phyloP scores from a whole-genome alignment of 371 early-diverging fungal genomes.

The Nematocida ausubeli region DNA sequence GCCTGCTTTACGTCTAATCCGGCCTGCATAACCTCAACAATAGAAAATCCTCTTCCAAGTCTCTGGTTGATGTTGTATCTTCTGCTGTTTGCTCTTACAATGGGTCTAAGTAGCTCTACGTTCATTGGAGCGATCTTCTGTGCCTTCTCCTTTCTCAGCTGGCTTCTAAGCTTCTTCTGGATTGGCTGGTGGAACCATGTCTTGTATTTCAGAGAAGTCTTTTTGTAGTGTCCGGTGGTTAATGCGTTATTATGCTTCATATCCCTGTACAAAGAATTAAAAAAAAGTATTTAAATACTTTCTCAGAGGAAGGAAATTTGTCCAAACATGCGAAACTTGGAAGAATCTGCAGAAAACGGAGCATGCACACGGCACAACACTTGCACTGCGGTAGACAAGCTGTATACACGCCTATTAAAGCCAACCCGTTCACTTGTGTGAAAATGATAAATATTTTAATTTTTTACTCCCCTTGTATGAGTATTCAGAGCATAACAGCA shows the following conservation, averaged over 20 bases:
- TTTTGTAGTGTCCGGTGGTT: slow-evolving; percentile 95
- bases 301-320: background rate
- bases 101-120: slow-evolving; percentile 89
- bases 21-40: slow-evolving; percentile 91
- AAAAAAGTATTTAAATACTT: slow-evolving; percentile 49
- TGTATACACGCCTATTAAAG: background rate
- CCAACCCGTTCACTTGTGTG: background rate
- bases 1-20: slow-evolving; percentile 88
- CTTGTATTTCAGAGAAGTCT: slow-evolving; percentile 92
- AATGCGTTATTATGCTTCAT: slow-evolving; percentile 87
- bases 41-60: slow-evolving; percentile 94
- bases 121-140: slow-evolving; percentile 89
- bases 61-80: slow-evolving; percentile 97
- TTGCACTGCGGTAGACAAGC: background rate
- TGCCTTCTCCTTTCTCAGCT: slow-evolving; percentile 84
- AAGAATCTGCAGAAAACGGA: background rate
- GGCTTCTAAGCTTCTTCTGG: slow-evolving; percentile 80
- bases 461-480: slow-evolving; percentile 54
- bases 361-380: background rate
- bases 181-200: slow-evolving; percentile 98
- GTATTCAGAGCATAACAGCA: slow-evolving; percentile 59
- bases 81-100: slow-evolving; percentile 89
- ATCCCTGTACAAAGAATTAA: slow-evolving; percentile 58
- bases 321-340: background rate
- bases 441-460: slow-evolving; percentile 48